Conservation (phyloP, 2,329 filamentous ascomycete genomes). For the Pyricularia grisea region DNA sequence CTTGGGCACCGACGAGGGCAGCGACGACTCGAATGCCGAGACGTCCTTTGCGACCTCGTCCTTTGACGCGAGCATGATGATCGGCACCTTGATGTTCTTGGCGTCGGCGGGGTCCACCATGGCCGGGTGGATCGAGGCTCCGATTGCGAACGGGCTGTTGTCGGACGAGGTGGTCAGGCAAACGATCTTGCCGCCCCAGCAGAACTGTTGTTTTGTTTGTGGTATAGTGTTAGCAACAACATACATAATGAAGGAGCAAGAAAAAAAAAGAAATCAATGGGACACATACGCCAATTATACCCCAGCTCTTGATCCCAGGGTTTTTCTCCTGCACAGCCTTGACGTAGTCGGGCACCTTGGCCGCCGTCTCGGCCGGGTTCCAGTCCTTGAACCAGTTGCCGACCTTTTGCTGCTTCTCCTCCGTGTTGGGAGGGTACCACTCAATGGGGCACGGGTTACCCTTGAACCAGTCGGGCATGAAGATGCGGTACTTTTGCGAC, state of each 20-base stretch:
- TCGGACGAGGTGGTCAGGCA: constrained; percentile 38
- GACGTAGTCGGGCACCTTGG: constrained; percentile 43
- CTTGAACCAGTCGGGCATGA: constrained; percentile 87
- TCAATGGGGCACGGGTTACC: constrained; percentile 54
- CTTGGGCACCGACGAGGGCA: constrained; percentile 36
- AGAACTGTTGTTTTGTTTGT: constrained; percentile 31
- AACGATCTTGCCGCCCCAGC: constrained; percentile 64
- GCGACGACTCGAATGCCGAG: constrained; percentile 43
- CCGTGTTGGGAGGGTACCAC: constrained; percentile 53
- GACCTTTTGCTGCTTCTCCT: constrained; percentile 53
- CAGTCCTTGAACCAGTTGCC: constrained; percentile 46
- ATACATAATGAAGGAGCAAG: constrained; percentile 2
- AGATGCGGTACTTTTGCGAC: constrained; percentile 67
- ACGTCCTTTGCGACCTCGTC: constrained; percentile 51
- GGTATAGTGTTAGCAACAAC: not conserved
- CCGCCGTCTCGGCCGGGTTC: constrained; percentile 35
- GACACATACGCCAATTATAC: constrained; percentile 46
- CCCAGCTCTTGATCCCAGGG: constrained; percentile 48
- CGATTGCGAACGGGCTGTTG: constrained; percentile 46
- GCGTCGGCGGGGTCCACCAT: constrained; percentile 58
- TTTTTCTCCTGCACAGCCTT: constrained; percentile 42
- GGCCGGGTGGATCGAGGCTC: constrained; percentile 46
- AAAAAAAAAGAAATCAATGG: not conserved
- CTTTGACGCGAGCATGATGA: constrained; percentile 54
- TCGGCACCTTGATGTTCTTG: constrained; percentile 47